Evolutionary conservation across 345 rosid species (phyloP).

Genomic region (Acer yangbiense): DNA sequence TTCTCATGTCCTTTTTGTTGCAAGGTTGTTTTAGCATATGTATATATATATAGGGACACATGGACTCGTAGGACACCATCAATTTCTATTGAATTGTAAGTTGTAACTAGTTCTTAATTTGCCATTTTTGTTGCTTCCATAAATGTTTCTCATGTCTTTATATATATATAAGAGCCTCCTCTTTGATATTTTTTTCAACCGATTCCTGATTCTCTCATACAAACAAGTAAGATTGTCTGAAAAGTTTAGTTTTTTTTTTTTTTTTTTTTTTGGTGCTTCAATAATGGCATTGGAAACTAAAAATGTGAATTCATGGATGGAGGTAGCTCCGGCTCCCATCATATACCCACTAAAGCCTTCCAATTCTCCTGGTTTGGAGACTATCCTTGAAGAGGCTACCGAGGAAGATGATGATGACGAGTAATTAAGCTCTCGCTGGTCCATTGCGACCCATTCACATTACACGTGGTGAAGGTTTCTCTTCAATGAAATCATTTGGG

Average conservation of each 20-base stretch:
- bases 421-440: no score
- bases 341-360: constrained; percentile 42
- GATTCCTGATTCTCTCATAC: background rate
- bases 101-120: background rate
- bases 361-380: constrained; percentile 44
- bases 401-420: constrained; percentile 27
- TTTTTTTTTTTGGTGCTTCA: background rate
- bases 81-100: no score
- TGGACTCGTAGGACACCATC: no score
- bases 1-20: no score
- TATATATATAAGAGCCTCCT: constrained; percentile 12
- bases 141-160: background rate
- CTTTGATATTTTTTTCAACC: background rate
- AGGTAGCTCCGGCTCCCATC: constrained; percentile 50
- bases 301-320: constrained; percentile 31
- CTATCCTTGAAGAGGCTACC: constrained; percentile 34
- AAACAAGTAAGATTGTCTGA: background rate
- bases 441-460: background rate
- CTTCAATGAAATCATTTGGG: background rate
- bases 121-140: background rate
- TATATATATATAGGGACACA: no score
- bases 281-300: constrained; percentile 26
- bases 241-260: no score
- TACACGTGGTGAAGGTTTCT: background rate
- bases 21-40: no score